phyloP scores from a whole-genome alignment of 192 early-diverging fungal genomes.

The Anaeromyces robustus region DNA sequence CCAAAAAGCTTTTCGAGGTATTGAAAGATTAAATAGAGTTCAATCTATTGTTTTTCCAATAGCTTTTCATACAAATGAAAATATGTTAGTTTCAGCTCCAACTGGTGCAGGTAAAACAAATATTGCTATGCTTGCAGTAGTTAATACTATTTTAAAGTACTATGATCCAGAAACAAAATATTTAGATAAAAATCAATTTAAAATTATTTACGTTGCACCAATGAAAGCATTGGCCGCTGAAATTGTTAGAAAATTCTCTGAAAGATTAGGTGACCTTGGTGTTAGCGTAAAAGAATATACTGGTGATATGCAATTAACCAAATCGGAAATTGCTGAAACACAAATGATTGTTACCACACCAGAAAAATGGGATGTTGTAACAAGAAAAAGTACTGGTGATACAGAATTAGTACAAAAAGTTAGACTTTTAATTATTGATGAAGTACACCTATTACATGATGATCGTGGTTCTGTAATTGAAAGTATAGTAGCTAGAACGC shows the following conservation, averaged over 20 bases:
- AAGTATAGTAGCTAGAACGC: slow-evolving; percentile 85
- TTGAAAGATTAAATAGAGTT: slow-evolving; percentile 78
- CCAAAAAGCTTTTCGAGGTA: slow-evolving; percentile 60
- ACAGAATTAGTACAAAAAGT: slow-evolving; percentile 82
- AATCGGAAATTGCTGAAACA: slow-evolving; percentile 76
- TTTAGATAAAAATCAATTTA: slow-evolving; percentile 78
- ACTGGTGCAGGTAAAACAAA: slow-evolving; percentile 99
- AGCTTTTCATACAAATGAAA: slow-evolving; percentile 90
- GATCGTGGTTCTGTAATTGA: slow-evolving; percentile 94
- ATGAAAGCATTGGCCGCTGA: slow-evolving; percentile 98
- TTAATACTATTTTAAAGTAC: slow-evolving; percentile 62
- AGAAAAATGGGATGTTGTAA: slow-evolving; percentile 99
- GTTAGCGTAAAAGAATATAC: slow-evolving; percentile 84
- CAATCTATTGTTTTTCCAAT: slow-evolving; percentile 91
- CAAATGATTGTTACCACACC: slow-evolving; percentile 99
- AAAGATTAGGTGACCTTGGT: slow-evolving; percentile 65
- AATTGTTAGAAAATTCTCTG: slow-evolving; percentile 81
- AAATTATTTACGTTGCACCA: slow-evolving; percentile 95
- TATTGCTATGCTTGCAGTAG: slow-evolving; percentile 83
- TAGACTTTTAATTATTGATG: slow-evolving; percentile 85
- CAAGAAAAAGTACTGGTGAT: slow-evolving; percentile 88
- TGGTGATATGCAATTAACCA: slow-evolving; percentile 96
- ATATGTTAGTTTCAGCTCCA: slow-evolving; percentile 94
- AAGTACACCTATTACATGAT: slow-evolving; percentile 93
- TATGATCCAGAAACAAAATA: slow-evolving; percentile 14